phyloP scores from a whole-genome alignment of 768 basidiomycete species.

The Russula dissimulans region DNA sequence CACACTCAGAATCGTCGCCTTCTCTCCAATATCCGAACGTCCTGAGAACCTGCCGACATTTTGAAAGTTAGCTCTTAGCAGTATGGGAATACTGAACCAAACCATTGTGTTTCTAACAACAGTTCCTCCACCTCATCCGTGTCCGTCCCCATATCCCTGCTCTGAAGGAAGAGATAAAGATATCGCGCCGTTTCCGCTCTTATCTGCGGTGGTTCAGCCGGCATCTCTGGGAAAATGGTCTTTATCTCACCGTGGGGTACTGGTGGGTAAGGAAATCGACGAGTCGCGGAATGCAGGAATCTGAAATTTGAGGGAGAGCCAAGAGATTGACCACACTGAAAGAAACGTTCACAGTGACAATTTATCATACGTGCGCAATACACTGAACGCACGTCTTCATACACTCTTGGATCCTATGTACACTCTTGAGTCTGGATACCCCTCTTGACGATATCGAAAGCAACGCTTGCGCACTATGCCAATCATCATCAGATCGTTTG shows the following conservation, averaged over 20 bases:
- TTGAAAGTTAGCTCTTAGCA: background rate
- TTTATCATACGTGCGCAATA: background rate
- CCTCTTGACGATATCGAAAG: conserved; percentile 52
- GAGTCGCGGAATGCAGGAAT: conserved; percentile 38
- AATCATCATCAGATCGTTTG: background rate
- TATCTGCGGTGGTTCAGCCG: conserved; percentile 38
- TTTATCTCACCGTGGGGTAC: conserved; percentile 63
- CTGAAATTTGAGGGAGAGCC: conserved; percentile 38
- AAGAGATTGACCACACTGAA: conserved; percentile 61
- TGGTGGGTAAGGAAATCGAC: conserved; percentile 62
- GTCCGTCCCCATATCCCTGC: conserved; percentile 54
- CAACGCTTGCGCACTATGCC: conserved; percentile 42
- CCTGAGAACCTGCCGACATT: conserved; percentile 9
- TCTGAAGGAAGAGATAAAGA: conserved; percentile 69
- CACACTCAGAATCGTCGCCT: conserved; percentile 5
- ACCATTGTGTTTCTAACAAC: conserved; percentile 81
- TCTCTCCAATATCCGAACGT: conserved; percentile 14
- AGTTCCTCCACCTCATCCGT: conserved; percentile 59
- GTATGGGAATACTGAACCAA: background rate
- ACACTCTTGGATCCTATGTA: conserved; percentile 70
- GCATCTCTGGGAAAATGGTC: conserved; percentile 9
- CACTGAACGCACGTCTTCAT: conserved; percentile 67
- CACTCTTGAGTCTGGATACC: conserved; percentile 63
- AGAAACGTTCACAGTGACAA: background rate
- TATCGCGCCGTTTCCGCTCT: conserved; percentile 76